Percentiles rank a stretch among this genome's conserved stretches.
These are phyloP conservation scores for Naganishia randhawae DNA, from an alignment of 768 basidiomycete species.

Conservation along the genomic window DNA sequence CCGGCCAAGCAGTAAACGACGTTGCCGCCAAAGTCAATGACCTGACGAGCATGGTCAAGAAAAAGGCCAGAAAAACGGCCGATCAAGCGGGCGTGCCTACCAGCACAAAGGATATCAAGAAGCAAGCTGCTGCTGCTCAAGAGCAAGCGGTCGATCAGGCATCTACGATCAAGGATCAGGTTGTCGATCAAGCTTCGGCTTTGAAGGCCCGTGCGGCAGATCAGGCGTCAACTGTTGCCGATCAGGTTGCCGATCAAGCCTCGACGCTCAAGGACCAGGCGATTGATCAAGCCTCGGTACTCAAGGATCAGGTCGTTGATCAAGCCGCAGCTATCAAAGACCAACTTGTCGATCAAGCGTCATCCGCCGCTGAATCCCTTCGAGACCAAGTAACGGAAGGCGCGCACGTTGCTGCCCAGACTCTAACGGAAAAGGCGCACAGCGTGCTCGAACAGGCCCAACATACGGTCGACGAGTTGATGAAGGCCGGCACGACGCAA, in stretches of 20 bases:
- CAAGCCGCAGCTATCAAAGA: slow-evolving; percentile 1
- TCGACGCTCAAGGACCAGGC: background rate
- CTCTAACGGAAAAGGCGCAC: slow-evolving; percentile 12
- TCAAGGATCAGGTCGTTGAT: slow-evolving; percentile 3
- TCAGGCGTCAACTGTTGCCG: background rate
- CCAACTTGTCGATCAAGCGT: slow-evolving; percentile 14
- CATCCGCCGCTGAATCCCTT: slow-evolving; percentile 13
- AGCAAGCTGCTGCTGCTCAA: background rate
- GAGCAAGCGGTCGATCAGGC: slow-evolving; percentile 7
- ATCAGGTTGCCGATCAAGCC: slow-evolving; percentile 13
- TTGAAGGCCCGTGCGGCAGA: background rate
- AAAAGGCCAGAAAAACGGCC: slow-evolving; percentile 61
- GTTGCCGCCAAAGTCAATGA: slow-evolving; percentile 65
- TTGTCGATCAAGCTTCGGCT: background rate
- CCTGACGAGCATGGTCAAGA: slow-evolving; percentile 76
- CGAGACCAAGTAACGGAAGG: background rate
- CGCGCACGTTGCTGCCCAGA: slow-evolving; percentile 11
- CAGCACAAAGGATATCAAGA: background rate
- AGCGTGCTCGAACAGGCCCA: slow-evolving; percentile 10
- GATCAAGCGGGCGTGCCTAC: slow-evolving; percentile 28
- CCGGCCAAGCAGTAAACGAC: slow-evolving; percentile 30
- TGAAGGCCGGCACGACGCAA: background rate
- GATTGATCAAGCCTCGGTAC: background rate
- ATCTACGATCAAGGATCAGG: background rate
- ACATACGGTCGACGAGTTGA: slow-evolving; percentile 6